Evolutionary conservation across 2,329 filamentous ascomycete genomes (phyloP), one percentile per base, ranked within the genome.

Genomic region (Monosporascus sp.): DNA sequence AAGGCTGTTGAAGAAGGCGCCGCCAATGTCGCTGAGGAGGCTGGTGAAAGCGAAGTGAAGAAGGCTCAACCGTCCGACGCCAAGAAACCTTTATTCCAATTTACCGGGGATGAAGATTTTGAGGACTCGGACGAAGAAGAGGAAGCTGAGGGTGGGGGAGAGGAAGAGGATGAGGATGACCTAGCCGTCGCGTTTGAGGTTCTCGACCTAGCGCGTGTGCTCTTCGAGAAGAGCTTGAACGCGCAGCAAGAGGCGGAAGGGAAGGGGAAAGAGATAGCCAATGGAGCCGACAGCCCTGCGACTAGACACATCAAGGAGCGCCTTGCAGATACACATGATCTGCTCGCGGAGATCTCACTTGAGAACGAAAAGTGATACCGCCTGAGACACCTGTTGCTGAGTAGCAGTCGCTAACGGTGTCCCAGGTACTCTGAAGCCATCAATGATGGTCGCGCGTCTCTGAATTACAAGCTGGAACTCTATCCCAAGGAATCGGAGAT

Each of bases 261-360:
- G 53, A 70, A 73, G 60, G 71, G 68, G 41, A 78, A 78, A 55
- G 72, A 76, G 54, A 66, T 65, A 37, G 66, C 67, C 17, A 65
- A 72, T 37, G 68, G 68, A 22, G 24, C 9, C 6, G 74, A 78
- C 50, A 71, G 70, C 7, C 71, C 73, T 41, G 62, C 68, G 2
- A 59, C 77, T 44, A 73, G 79, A 59, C 84, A 88, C 56, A 78
- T 92, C 65, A 92, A 91, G 71, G 90, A 96, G 71, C 85, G 91
- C 53, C 81, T 97, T 37, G 91, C 91, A 56, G 94, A 99, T 67
- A 96, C 91, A 8, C 91, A 97, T 69, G 92, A 97, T 68, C 81
- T 96, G 52, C 88, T 97, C 57, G 89, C 92, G 9, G 94, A 99
- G 72, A 97, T 99, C 57, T 95, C 89, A n/a, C 78, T 99, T 28